phyloP scores from a whole-genome alignment of 2,329 filamentous ascomycete species.

The Teratosphaeria zuluensis region DNA sequence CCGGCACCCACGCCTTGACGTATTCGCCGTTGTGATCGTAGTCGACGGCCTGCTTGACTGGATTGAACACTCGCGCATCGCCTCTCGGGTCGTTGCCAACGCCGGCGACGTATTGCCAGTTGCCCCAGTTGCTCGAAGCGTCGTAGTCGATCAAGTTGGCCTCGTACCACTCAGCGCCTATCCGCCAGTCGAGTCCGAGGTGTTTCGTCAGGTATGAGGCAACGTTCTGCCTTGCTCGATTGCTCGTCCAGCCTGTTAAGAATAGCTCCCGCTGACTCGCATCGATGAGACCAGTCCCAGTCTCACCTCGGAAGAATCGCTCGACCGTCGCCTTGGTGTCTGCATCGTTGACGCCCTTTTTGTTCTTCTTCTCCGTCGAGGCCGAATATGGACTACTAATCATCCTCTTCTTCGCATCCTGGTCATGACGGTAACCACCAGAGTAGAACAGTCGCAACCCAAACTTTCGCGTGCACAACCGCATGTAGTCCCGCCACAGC shows the following conservation, averaged over 20 bases:
- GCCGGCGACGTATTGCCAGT: slow-evolving; percentile 69
- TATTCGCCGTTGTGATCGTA: slow-evolving; percentile 64
- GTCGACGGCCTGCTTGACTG: slow-evolving; percentile 69
- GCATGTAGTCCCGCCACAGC: slow-evolving; percentile 74
- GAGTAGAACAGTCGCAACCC: slow-evolving; percentile 53
- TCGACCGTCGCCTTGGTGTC: slow-evolving; percentile 32
- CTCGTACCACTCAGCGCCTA: slow-evolving; percentile 78
- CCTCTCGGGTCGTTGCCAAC: slow-evolving; percentile 71
- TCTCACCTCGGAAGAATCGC: slow-evolving; percentile 56
- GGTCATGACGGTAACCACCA: slow-evolving; percentile 50
- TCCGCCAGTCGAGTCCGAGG: slow-evolving; percentile 66
- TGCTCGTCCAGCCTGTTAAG: slow-evolving; percentile 69
- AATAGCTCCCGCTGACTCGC: slow-evolving; percentile 65
- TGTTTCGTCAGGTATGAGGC: slow-evolving; percentile 66
- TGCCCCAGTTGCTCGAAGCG: slow-evolving; percentile 66
- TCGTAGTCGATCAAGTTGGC: slow-evolving; percentile 67
- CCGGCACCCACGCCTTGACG: slow-evolving; percentile 63
- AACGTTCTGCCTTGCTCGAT: slow-evolving; percentile 66
- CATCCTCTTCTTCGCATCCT: slow-evolving; percentile 24
- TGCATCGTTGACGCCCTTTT: slow-evolving; percentile 35
- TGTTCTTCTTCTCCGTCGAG: slow-evolving; percentile 31
- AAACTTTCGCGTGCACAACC: slow-evolving; percentile 64
- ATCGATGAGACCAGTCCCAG: slow-evolving; percentile 68
- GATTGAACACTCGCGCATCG: slow-evolving; percentile 67
- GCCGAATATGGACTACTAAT: slow-evolving; percentile 22